These are phyloP conservation scores for Cladosporium sp. DNA, from an alignment of 2,329 filamentous ascomycete genomes.

Conservation along the genomic window DNA sequence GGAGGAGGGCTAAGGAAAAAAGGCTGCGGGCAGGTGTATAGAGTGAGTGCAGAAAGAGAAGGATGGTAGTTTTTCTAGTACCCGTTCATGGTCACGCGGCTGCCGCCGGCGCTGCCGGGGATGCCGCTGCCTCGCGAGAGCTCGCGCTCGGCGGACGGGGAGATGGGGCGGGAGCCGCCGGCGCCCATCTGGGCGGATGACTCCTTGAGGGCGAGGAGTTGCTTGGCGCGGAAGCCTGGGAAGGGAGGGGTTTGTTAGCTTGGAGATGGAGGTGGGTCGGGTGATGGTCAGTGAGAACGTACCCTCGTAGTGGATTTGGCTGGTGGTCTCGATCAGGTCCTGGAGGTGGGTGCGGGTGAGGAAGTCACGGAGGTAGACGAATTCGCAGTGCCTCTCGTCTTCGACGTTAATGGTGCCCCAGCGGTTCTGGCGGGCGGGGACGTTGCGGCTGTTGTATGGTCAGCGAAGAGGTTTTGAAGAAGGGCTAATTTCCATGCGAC, in stretches of 20 bases:
- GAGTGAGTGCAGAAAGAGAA: slow-evolving; percentile 12
- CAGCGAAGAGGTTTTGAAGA: not conserved
- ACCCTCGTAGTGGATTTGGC: slow-evolving; percentile 96
- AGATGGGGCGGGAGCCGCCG: slow-evolving; percentile 76
- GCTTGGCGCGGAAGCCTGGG: slow-evolving; percentile 88
- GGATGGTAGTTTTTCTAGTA: slow-evolving; percentile 63
- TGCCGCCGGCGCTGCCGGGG: slow-evolving; percentile 63
- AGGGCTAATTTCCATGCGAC: not conserved
- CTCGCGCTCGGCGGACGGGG: slow-evolving; percentile 89
- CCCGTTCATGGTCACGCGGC: slow-evolving; percentile 98
- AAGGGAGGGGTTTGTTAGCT: slow-evolving; percentile 35
- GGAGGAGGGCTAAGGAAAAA: too few species aligned
- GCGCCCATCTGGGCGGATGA: slow-evolving; percentile 80
- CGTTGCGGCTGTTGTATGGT: slow-evolving; percentile 8
- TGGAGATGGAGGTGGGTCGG: not conserved
- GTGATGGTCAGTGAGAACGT: not conserved
- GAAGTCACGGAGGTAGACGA: slow-evolving; percentile 97
- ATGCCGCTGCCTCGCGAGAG: slow-evolving; percentile 40
- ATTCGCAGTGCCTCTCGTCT: slow-evolving; percentile 99
- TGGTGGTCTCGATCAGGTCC: slow-evolving; percentile 98
- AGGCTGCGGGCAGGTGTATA: not conserved
- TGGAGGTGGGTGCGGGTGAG: slow-evolving; percentile 96
- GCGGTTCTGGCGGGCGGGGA: slow-evolving; percentile 90
- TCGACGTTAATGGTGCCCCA: slow-evolving; percentile 99
- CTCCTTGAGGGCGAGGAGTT: slow-evolving; percentile 96